Base-by-base conservation (phyloP, 2,329 filamentous ascomycete genomes). In the Aureobasidium uvarum region DNA sequence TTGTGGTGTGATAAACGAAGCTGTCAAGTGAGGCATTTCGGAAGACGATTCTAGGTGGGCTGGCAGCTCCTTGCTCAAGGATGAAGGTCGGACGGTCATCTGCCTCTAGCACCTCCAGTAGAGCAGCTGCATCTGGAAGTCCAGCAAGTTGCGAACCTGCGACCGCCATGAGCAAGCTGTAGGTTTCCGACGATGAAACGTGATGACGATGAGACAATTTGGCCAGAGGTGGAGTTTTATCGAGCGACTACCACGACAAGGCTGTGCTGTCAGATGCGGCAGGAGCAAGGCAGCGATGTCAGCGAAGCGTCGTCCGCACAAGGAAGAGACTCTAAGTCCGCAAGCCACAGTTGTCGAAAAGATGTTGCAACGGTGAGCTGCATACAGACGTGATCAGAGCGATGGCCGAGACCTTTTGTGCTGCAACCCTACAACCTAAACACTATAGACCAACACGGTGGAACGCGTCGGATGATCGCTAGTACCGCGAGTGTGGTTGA, bases 61-160 rank as follows among this genome's bases (percentile, higher is more conserved):
- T 10, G n/a, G n/a, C 28, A 6, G n/a, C 45, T 18, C 16, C 28
- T 13, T 43, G n/a, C 41, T 60, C 54, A 28, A 59, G 33, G 14
- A 65, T 51, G 33, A 65, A 65, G 1, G 63, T 59, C n/a, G 63
- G 63, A 5, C 63, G 52, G 2, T 60, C 45, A 14, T 65, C 63
- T 13, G 31, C 43, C 14, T 43, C 23, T 31, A 65, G 36, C 20
- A 64, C 31, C 2, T 64, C 62, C 16, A 64, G 36, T 28, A 59
- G 41, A 28, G 55, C 55, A 10, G 23, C 13, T 5, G 10, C 28
- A 36, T 60, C 56, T 13, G 18, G 18, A 8, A 48, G 56, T 2
- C 41, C 28, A 46, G 56, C 20, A n/a, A 48, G 41, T 31, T n/a
- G 25, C 43, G 56, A 60, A 23, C 18, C 20, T 60, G 56, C 25